Conservation (phyloP, 139 green algal species). For the Ulvella scutata region DNA sequence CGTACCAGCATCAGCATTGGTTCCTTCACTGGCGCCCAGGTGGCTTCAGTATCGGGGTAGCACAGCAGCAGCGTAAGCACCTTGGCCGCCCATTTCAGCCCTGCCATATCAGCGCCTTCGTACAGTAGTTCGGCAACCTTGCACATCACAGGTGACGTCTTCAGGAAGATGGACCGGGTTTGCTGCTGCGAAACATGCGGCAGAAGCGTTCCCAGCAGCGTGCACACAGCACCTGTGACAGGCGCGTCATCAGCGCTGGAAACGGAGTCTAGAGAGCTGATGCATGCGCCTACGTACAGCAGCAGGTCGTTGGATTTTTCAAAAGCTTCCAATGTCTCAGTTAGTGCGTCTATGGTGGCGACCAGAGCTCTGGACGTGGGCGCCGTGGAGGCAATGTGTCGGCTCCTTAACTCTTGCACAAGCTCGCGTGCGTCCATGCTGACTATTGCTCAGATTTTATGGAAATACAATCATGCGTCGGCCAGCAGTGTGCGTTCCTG, state of each 20-base stretch:
- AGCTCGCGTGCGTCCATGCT: neutral
- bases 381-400: neutral
- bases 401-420: neutral
- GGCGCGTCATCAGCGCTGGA: neutral
- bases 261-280: neutral
- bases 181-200: neutral
- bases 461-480: no score
- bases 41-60: constrained; percentile 20
- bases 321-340: neutral
- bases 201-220: neutral
- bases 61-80: constrained; percentile 41
- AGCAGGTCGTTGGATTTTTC: neutral
- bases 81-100: constrained; percentile 12
- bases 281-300: neutral
- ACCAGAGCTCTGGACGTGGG: neutral
- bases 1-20: constrained; percentile 20
- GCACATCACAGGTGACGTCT: neutral
- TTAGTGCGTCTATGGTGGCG: neutral
- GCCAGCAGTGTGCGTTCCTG: no score
- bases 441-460: no score
- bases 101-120: neutral
- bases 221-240: neutral
- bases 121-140: neutral
- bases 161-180: neutral
- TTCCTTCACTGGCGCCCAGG: constrained; percentile 18